These are phyloP conservation scores for Plantago major DNA, from an alignment of 257 asterid species.

Conservation along the genomic window DNA sequence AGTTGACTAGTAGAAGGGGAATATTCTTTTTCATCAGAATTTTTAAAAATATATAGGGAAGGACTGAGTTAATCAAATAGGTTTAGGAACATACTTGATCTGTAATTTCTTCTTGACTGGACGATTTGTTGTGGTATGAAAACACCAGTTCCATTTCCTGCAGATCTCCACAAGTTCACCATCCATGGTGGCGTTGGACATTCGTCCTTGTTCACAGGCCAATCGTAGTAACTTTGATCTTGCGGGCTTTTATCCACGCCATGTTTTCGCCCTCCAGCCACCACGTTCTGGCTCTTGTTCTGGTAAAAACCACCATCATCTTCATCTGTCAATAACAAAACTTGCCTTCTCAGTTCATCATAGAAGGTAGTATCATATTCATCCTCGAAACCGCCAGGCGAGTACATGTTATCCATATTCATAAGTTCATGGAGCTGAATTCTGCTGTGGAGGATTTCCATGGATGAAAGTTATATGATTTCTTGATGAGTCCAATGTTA, in stretches of 20 bases:
- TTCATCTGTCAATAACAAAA: conserved; percentile 52
- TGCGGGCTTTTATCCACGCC: conserved; percentile 3
- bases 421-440: conserved; percentile 18
- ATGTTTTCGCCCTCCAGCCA: conserved; percentile 4
- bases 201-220: conserved; percentile 45
- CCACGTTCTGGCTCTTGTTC: conserved; percentile 7
- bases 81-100: too few species aligned
- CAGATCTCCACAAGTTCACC: conserved; percentile 51
- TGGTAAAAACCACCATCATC: conserved; percentile 19
- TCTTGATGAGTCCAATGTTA: conserved; percentile 3
- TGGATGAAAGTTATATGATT: conserved; percentile 7
- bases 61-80: too few species aligned
- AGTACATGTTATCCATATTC: conserved; percentile 14
- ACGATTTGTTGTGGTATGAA: conserved; percentile 57
- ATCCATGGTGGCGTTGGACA: conserved; percentile 48
- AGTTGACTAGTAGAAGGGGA: too few species aligned
- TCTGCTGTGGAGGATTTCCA: conserved; percentile 29
- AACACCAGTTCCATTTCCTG: conserved; percentile 79
- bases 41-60: too few species aligned
- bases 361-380: conserved; percentile 57
- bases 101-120: too few species aligned
- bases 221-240: conserved; percentile 24
- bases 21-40: too few species aligned
- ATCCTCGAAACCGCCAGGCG: conserved; percentile 30
- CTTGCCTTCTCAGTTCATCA: conserved; percentile 44